Conservation (phyloP, 345 rosid genomes). For the Acer campestre region DNA sequence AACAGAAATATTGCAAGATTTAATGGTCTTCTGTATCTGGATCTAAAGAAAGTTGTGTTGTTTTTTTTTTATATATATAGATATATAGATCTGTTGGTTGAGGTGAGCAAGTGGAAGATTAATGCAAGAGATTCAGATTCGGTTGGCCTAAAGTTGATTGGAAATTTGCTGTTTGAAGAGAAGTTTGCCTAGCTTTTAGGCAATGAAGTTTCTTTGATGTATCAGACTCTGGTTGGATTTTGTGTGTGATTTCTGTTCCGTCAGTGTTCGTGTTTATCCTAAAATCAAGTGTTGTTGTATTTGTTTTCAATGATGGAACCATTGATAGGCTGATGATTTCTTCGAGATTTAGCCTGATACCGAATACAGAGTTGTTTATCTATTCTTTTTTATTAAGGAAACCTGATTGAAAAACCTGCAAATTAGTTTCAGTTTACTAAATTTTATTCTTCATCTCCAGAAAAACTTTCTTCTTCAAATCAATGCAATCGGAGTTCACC, state of each 20-base stretch:
- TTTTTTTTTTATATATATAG: neutral
- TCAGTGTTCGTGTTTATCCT: neutral
- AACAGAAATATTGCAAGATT: conserved; percentile 1
- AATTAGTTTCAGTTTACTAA: too few relatives aligned
- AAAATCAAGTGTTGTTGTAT: neutral
- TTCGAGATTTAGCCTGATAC: neutral
- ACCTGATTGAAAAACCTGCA: neutral
- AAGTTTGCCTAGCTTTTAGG: neutral
- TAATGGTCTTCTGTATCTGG: neutral
- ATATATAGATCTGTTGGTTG: neutral
- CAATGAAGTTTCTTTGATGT: neutral
- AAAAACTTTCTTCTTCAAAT: neutral
- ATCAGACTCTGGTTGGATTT: neutral
- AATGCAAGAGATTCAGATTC: neutral
- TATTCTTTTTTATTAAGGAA: too few relatives aligned
- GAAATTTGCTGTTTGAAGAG: neutral
- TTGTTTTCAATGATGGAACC: neutral
- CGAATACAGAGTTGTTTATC: neutral
- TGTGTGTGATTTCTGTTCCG: neutral
- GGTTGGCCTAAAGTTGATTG: neutral
- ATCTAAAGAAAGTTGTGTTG: neutral
- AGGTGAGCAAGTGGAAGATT: neutral
- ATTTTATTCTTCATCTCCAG: neutral
- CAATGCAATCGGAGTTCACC: neutral
- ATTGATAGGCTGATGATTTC: neutral